Percentiles rank a stretch among this genome's conserved stretches.
Conservation (phyloP, 768 basidiomycete genomes). For the Mycena polygramma region DNA sequence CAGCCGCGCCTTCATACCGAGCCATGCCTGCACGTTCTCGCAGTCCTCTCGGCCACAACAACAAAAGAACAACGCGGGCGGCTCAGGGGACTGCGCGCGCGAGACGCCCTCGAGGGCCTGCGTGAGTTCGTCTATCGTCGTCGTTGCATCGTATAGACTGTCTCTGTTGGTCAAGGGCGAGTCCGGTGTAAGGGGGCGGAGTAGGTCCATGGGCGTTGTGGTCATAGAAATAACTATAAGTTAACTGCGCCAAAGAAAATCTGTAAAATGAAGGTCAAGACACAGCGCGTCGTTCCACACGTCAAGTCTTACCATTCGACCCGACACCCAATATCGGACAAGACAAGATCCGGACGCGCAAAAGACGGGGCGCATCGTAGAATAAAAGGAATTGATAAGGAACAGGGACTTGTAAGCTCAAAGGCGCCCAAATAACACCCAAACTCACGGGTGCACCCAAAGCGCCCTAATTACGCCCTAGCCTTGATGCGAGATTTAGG, state of each 20-base stretch:
- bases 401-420: slow-evolving; percentile 6
- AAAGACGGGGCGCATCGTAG: not conserved
- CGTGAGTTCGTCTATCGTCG: slow-evolving; percentile 85
- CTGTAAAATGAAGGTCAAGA: not conserved
- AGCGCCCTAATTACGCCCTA: not conserved
- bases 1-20: slow-evolving; percentile 73
- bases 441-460: not conserved
- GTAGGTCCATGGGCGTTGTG: slow-evolving; percentile 16
- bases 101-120: slow-evolving; percentile 80
- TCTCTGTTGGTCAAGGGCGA: slow-evolving; percentile 58
- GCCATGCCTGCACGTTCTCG: slow-evolving; percentile 74
- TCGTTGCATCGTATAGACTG: slow-evolving; percentile 66
- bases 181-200: slow-evolving; percentile 60
- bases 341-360: slow-evolving; percentile 13
- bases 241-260: not conserved
- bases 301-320: slow-evolving; percentile 4
- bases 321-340: not conserved
- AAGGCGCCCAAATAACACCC: not conserved
- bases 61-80: slow-evolving; percentile 63
- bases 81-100: slow-evolving; percentile 81
- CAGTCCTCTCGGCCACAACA: slow-evolving; percentile 79
- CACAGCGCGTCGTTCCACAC: slow-evolving; percentile 11
- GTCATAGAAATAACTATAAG: slow-evolving; percentile 4
- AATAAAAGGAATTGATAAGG: slow-evolving; percentile 2
- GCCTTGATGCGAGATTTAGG: too few relatives aligned